Conservation (phyloP, 129 eudicot species). For the Escallonia herrerae region DNA sequence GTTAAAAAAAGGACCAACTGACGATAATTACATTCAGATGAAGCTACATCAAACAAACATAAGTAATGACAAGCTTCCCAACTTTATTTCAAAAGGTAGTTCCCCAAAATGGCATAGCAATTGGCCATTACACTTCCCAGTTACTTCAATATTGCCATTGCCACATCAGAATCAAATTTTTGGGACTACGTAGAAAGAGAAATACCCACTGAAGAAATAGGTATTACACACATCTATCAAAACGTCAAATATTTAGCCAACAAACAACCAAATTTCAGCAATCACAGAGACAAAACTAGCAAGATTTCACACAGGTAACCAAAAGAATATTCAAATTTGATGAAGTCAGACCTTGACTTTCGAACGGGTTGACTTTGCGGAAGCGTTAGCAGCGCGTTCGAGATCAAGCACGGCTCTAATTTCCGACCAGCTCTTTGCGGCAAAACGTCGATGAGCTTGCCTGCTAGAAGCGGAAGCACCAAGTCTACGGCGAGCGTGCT, state of each 20-base stretch:
- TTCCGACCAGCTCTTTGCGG: slow-evolving; percentile 22
- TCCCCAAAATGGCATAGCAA: too few relatives aligned
- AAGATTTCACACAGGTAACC: too few relatives aligned
- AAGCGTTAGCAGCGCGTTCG: slow-evolving; percentile 23
- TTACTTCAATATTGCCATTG: neutral
- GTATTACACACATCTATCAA: neutral
- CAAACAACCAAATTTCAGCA: neutral
- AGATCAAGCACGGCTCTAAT: slow-evolving; percentile 67
- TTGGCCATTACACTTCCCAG: neutral
- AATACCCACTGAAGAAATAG: neutral
- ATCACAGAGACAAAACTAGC: too few relatives aligned
- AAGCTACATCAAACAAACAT: neutral
- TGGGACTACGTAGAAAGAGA: too few relatives aligned
- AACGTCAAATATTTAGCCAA: neutral
- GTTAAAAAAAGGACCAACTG: neutral
- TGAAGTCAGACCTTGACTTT: slow-evolving; percentile 39
- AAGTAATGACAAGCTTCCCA: too few relatives aligned
- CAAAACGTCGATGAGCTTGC: slow-evolving; percentile 13
- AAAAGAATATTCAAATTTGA: neutral
- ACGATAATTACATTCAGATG: neutral
- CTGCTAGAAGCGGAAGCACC: slow-evolving; percentile 14
- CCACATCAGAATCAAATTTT: neutral
- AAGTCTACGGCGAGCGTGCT: slow-evolving; percentile 27
- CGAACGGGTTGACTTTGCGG: slow-evolving; percentile 18
- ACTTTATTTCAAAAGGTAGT: too few relatives aligned